Evolutionary conservation across 1,139 yeast species (phyloP).

Genomic region (Kurtzmaniella quercitrusa): DNA sequence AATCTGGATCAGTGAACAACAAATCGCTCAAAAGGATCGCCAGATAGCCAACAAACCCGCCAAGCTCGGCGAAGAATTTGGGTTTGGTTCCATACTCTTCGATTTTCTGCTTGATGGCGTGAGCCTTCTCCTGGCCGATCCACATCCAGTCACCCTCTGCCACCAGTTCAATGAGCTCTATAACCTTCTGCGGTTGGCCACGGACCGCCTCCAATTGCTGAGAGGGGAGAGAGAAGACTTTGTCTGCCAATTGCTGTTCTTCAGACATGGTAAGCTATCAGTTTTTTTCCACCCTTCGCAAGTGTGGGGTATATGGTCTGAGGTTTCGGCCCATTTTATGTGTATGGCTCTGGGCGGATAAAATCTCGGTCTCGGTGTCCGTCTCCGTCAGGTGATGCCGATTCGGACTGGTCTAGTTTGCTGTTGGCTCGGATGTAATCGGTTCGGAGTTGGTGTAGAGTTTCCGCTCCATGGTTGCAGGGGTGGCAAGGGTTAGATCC

Average conservation of each 20-base stretch:
- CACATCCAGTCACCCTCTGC: constrained; percentile 18
- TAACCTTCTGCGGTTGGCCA: constrained; percentile 27
- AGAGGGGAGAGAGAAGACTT: constrained; percentile 20
- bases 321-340: background rate
- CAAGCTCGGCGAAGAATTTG: constrained; percentile 35
- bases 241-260: constrained; percentile 18
- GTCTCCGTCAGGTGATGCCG: background rate
- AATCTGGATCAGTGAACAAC: constrained; percentile 14
- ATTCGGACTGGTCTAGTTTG: background rate
- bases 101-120: constrained; percentile 14
- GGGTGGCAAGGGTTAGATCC: no score
- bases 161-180: constrained; percentile 28
- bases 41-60: constrained; percentile 43
- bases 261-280: background rate
- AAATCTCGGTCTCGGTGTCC: background rate
- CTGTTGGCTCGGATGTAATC: no score
- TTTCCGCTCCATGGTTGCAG: no score
- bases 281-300: no score
- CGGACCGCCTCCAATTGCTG: constrained; percentile 15
- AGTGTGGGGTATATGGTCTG: background rate
- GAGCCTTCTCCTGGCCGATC: constrained; percentile 33
- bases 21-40: constrained; percentile 33
- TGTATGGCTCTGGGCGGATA: background rate
- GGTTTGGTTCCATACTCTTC: constrained; percentile 26
- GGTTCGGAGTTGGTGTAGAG: no score